Percentiles rank a stretch among this genome's conserved stretches.
Evolutionary conservation across 1,284 basidiomycete species (phyloP).

Genomic region (Exsudoporus floridanus): DNA sequence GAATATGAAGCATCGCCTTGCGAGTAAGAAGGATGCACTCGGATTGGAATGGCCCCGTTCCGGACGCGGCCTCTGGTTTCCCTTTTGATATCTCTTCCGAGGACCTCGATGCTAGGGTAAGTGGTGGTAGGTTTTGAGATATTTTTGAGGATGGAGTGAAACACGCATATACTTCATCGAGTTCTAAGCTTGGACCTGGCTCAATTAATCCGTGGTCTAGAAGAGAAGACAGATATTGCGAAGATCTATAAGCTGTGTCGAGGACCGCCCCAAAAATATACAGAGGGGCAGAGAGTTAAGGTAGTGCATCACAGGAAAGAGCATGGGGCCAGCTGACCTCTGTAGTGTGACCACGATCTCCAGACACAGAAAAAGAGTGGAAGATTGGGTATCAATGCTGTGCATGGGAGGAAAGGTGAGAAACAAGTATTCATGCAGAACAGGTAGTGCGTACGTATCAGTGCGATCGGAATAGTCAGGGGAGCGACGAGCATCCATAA

Average conservation of each 20-base stretch:
- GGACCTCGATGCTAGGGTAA: constrained; percentile 8
- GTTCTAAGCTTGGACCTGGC: constrained; percentile 49
- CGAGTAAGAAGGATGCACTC: constrained; percentile 47
- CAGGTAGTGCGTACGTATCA: constrained; percentile 60
- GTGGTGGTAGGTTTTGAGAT: not conserved
- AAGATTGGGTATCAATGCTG: constrained; percentile 78
- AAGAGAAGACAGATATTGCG: constrained; percentile 63
- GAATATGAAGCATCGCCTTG: constrained; percentile 52
- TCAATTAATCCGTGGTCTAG: constrained; percentile 54
- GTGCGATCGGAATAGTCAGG: constrained; percentile 67
- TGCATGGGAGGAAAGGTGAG: constrained; percentile 4
- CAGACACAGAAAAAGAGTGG: constrained; percentile 83
- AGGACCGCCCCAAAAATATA: not conserved
- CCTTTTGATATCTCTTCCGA: constrained; percentile 20
- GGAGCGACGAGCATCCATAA: constrained; percentile 64
- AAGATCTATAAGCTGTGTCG: constrained; percentile 66
- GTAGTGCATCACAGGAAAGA: constrained; percentile 3
- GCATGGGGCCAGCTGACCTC: constrained; percentile 45
- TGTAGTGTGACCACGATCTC: constrained; percentile 81
- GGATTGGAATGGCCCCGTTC: constrained; percentile 3
- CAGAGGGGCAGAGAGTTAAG: not conserved
- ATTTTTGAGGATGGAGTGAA: not conserved
- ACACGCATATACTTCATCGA: constrained; percentile 58
- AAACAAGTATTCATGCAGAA: not conserved
- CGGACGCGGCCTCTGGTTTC: not conserved